phyloP scores from a whole-genome alignment of 331 rosid species.

The Quercus phellos region DNA sequence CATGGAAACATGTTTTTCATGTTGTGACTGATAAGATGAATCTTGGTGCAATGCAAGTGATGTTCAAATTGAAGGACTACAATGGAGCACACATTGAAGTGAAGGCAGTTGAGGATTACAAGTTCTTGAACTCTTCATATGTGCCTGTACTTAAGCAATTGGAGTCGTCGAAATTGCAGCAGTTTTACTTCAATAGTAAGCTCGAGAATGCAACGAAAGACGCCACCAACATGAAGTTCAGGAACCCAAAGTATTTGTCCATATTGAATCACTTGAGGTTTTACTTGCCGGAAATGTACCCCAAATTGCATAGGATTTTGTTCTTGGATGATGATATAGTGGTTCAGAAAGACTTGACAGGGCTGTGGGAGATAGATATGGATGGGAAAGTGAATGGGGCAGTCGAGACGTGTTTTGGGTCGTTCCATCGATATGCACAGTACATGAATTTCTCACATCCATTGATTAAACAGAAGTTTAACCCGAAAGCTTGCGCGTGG shows the following conservation, averaged over 20 bases:
- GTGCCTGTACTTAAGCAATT: conserved; percentile 85
- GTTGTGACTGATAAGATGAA: conserved; percentile 97
- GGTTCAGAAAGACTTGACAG: conserved; percentile 89
- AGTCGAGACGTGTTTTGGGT: conserved; percentile 93
- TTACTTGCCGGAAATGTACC: conserved; percentile 93
- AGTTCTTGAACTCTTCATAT: conserved; percentile 81
- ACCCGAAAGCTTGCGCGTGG: conserved; percentile 95
- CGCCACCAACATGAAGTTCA: conserved; percentile 86
- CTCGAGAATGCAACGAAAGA: conserved; percentile 95
- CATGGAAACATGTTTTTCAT: conserved; percentile 94
- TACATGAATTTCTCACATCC: conserved; percentile 98
- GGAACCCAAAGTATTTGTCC: conserved; percentile 89
- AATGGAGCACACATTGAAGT: conserved; percentile 89
- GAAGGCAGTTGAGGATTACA: conserved; percentile 92
- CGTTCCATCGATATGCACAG: conserved; percentile 91
- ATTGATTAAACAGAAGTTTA: conserved; percentile 76
- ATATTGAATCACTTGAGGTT: conserved; percentile 88
- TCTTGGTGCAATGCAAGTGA: conserved; percentile 97
- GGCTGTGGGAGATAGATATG: conserved; percentile 89
- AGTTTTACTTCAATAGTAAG: conserved; percentile 87
- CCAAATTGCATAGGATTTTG: conserved; percentile 69
- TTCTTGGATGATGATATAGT: conserved; percentile 92
- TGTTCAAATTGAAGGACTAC: conserved; percentile 80
- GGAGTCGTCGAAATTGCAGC: conserved; percentile 79
- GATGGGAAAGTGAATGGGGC: conserved; percentile 98